phyloP scores from a whole-genome alignment of 176 grass and related monocot species.

The Thalia dealbata region DNA sequence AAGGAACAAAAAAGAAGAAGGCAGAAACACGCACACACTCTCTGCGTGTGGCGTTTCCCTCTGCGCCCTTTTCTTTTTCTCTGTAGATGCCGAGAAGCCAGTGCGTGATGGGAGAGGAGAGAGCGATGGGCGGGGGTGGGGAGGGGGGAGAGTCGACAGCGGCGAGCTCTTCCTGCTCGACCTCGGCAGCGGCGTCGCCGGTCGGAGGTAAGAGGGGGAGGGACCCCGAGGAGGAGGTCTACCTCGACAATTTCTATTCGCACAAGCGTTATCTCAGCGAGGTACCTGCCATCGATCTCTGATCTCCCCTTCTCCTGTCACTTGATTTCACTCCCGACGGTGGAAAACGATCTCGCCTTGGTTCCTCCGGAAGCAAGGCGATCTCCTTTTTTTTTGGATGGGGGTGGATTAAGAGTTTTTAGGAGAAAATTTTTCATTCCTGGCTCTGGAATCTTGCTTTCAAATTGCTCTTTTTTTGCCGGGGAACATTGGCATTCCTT shows the following conservation, averaged over 20 bases:
- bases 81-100: not conserved
- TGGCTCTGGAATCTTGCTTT: not conserved
- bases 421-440: not conserved
- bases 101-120: slow-evolving; percentile 4
- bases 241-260: slow-evolving; percentile 94
- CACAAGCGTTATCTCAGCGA: slow-evolving; percentile 94
- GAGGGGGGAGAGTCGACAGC: slow-evolving; percentile 36
- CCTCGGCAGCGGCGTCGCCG: slow-evolving; percentile 21
- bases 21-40: too few relatives aligned
- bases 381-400: not conserved
- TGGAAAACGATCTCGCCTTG: not conserved
- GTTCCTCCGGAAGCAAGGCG: not conserved
- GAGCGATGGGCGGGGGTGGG: slow-evolving; percentile 11
- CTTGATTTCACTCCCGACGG: not conserved
- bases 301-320: not conserved
- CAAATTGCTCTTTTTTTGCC: not conserved
- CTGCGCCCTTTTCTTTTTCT: not conserved
- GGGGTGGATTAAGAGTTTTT: not conserved
- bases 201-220: slow-evolving; percentile 52
- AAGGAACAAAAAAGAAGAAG: too few relatives aligned
- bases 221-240: slow-evolving; percentile 93
- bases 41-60: too few relatives aligned
- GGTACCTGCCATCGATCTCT: slow-evolving; percentile 20
- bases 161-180: slow-evolving; percentile 39
- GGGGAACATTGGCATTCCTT: not conserved